A percentile compares a stretch with the other conserved stretches of the same genome.
phyloP scores from a whole-genome alignment of 2,329 filamentous ascomycete genomes.

The Alternaria novae-zelandiae region DNA sequence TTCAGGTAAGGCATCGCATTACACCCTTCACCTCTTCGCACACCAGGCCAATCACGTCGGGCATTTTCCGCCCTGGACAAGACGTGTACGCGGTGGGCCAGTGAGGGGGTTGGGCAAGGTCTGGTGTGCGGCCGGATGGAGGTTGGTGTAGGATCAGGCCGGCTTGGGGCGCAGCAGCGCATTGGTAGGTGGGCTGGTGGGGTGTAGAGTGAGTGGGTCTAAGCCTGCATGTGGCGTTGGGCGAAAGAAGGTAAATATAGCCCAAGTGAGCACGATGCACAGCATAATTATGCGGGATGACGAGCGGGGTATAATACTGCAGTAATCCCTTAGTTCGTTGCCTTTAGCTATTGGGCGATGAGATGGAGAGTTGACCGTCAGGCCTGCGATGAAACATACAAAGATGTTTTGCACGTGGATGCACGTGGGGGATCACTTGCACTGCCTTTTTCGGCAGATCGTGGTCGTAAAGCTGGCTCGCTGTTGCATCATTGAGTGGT shows the following conservation, averaged over 20 bases:
- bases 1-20: slow-evolving; percentile 7
- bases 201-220: slow-evolving; percentile 21
- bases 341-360: slow-evolving; percentile 6
- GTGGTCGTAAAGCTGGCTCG: background rate
- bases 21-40: background rate
- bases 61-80: background rate
- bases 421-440: slow-evolving; percentile 11
- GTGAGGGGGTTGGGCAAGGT: background rate
- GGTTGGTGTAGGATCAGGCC: slow-evolving; percentile 12
- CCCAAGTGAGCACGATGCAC: slow-evolving; percentile 15
- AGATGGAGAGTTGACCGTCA: slow-evolving; percentile 5
- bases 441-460: slow-evolving; percentile 4
- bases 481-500: background rate
- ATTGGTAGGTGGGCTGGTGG: slow-evolving; percentile 16
- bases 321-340: slow-evolving; percentile 14
- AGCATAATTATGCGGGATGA: slow-evolving; percentile 16
- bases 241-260: slow-evolving; percentile 25
- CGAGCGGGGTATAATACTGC: slow-evolving; percentile 13
- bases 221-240: slow-evolving; percentile 21
- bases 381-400: slow-evolving; percentile 19
- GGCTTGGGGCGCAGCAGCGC: slow-evolving; percentile 34
- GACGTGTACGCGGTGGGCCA: background rate
- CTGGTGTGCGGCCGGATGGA: background rate
- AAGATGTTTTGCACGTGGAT: background rate
- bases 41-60: slow-evolving; percentile 5